phyloP scores from a whole-genome alignment of 2,329 filamentous ascomycete genomes.

The Acephala macrosclerotiorum region DNA sequence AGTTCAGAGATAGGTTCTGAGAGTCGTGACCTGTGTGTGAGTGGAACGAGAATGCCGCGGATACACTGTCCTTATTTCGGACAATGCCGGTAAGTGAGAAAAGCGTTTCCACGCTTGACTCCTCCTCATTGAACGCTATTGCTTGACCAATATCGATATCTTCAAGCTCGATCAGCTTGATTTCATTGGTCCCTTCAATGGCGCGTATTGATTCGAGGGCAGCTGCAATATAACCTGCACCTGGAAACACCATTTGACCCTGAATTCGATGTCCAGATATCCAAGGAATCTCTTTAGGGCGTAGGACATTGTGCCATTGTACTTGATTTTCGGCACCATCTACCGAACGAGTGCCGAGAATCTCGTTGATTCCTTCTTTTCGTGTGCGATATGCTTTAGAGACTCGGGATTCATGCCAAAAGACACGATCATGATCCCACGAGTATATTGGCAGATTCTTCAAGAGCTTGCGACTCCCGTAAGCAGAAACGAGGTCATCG shows the following conservation, averaged over 20 bases:
- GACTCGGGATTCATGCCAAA: not conserved
- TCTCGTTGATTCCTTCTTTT: not conserved
- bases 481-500: not conserved
- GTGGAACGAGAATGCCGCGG: not conserved
- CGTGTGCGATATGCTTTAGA: not conserved
- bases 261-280: not conserved
- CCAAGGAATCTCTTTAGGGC: not conserved
- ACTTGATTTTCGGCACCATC: not conserved
- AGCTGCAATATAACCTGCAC: not conserved
- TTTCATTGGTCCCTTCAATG: not conserved
- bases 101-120: not conserved
- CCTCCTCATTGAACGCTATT: not conserved
- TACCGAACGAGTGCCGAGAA: not conserved
- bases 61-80: not conserved
- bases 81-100: not conserved
- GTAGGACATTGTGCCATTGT: not conserved
- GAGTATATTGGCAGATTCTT: not conserved
- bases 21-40: not conserved
- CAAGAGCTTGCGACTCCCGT: not conserved
- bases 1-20: not conserved
- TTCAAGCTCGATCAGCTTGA: not conserved
- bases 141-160: not conserved
- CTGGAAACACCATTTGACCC: not conserved
- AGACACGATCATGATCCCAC: not conserved
- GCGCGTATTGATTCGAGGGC: not conserved